Conservation (phyloP, 768 basidiomycete species). For the Chalciporus pseudorubinellus region DNA sequence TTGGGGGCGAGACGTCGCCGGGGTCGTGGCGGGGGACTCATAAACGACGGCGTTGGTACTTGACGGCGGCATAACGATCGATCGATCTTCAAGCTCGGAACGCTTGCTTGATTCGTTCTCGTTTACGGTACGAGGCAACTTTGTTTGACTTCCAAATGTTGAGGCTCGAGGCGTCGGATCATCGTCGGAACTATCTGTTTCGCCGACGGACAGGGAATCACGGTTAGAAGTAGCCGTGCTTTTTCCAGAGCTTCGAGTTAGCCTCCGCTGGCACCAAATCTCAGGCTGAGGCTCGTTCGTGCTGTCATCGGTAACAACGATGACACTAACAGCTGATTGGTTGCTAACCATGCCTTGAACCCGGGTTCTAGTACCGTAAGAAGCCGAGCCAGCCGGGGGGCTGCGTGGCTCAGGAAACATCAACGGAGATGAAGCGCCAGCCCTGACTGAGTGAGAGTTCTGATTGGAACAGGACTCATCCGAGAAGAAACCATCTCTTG, state of each 20-base stretch:
- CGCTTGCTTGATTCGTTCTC: neutral
- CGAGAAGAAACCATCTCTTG: constrained; percentile 8
- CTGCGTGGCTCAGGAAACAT: neutral
- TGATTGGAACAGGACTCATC: constrained; percentile 3
- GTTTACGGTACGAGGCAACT: neutral
- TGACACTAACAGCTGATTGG: constrained; percentile 2
- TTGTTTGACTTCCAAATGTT: constrained; percentile 12
- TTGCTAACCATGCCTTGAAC: constrained; percentile 10
- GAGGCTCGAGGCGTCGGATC: constrained; percentile 26
- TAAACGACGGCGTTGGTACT: constrained; percentile 16
- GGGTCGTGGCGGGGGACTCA: neutral
- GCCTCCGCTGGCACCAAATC: neutral
- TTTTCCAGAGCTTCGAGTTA: constrained; percentile 2
- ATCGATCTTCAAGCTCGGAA: neutral
- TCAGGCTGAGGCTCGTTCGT: neutral
- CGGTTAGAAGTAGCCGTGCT: neutral
- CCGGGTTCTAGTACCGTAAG: neutral
- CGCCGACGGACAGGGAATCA: neutral
- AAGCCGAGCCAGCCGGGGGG: neutral
- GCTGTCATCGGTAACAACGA: neutral
- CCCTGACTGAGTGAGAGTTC: neutral
- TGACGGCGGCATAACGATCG: constrained; percentile 11
- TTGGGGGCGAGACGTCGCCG: neutral
- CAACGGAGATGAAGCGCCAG: constrained; percentile 7
- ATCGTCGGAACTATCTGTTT: constrained; percentile 12